These are phyloP conservation scores for Lenwebbia sp. DNA, from an alignment of 345 rosid species.

Conservation along the genomic window DNA sequence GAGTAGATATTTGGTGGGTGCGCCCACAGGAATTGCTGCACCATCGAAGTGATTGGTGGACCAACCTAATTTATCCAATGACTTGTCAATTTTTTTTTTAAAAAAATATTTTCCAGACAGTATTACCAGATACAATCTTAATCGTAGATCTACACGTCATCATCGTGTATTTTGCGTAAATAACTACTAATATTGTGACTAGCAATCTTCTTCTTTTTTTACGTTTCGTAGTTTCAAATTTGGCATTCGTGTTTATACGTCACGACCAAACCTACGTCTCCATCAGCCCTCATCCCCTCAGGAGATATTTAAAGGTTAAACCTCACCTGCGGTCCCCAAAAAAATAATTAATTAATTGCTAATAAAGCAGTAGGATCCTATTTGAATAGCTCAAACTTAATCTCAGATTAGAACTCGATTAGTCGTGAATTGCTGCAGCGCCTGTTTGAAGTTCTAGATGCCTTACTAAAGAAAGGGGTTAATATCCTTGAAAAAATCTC, in stretches of 20 bases:
- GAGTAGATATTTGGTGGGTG: neutral
- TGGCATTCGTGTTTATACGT: neutral
- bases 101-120: too few relatives aligned
- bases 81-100: too few relatives aligned
- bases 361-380: neutral
- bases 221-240: too few relatives aligned
- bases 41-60: neutral
- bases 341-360: too few relatives aligned
- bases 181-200: too few relatives aligned
- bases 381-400: neutral
- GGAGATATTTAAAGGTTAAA: neutral
- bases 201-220: too few relatives aligned
- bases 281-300: neutral
- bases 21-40: neutral
- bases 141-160: too few relatives aligned
- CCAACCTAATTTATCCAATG: too few relatives aligned
- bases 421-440: neutral
- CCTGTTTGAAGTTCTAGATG: neutral
- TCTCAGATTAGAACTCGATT: neutral
- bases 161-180: too few relatives aligned
- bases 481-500: neutral
- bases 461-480: too few relatives aligned
- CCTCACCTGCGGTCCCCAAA: neutral
- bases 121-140: too few relatives aligned
- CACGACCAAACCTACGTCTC: neutral